Base-by-base conservation (phyloP, 1,284 basidiomycete species). In the Ustilago loliicola region DNA sequence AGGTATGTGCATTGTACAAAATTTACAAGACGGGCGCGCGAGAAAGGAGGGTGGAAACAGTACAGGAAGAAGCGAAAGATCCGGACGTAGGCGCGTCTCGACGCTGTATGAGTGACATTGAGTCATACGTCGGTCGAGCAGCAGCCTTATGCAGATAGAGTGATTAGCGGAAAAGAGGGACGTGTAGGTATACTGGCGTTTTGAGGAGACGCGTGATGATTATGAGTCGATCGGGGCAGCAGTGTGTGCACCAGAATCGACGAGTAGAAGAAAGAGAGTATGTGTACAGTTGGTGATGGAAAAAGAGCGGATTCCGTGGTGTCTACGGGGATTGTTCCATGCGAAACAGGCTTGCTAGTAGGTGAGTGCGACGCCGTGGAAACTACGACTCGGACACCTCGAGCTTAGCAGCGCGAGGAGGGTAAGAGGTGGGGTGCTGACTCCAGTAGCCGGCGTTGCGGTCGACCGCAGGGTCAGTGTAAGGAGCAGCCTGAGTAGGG, bases 401-500 rank as follows among this genome's bases (percentile, higher is more conserved):
- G 13, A 77, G 74, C 65, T 72, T 67, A 32, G 10, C 50, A 15
- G 65, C 30, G 34, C 74, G 69, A 38, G 62, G 59, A 5, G 70
- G 53, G 54, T 77, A 77, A 3, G 70, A 51, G 29, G 66, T 54
- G 10, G 74, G 74, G 25, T 77, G 75, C 42, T 77, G 75, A 53
- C 56, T 72, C 75, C 75, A 77, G 58, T 77, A 77, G 36, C 56
- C 68, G 10, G 54, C 58, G 53, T 54, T 69, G 29, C 74, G 65
- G 63, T 77, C 74, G 3, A 71, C 55, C 2, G 68, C 48, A 27
- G 66, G 53, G 38, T 77, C 69, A 27, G 54, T n/a, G 61, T 72
- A 69, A 13, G 69, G 34, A n/a, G 62, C 62, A 23, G 75, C 19
- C 48, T 66, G 52, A 90, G 91, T 42, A 85, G 88, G 66, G 85